Percentiles rank a stretch among this genome's conserved stretches.
phyloP scores from a whole-genome alignment of 2,329 filamentous ascomycete genomes.

The Aurifilum marmelostoma region DNA sequence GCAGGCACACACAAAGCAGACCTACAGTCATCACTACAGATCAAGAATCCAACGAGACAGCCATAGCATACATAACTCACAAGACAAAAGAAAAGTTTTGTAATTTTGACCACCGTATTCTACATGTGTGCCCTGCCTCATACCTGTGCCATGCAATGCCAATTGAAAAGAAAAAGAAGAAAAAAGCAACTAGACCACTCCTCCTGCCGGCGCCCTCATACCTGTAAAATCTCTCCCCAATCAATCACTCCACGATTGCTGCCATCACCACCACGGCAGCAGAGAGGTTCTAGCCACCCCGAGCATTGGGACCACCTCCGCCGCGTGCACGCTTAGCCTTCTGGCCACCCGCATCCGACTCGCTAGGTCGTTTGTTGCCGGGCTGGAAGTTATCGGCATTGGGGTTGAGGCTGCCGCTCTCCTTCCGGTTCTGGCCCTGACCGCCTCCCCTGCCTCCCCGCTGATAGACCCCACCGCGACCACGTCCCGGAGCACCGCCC shows the following conservation, averaged over 20 bases:
- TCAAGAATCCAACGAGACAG: too few species aligned
- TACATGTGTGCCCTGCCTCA: neutral
- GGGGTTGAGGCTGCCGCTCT: constrained; percentile 49
- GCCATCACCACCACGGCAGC: neutral
- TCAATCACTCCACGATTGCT: neutral
- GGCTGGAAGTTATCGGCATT: constrained; percentile 57
- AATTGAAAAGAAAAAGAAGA: neutral
- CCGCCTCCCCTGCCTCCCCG: constrained; percentile 37
- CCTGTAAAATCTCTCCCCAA: neutral
- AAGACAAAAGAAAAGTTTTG: neutral
- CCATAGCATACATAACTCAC: neutral
- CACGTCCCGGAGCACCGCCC: constrained; percentile 31
- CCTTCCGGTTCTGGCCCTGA: constrained; percentile 44
- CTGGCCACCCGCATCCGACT: constrained; percentile 37
- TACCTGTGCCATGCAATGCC: constrained; percentile 4
- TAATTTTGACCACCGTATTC: neutral
- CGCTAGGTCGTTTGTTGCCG: constrained; percentile 57
- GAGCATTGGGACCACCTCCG: constrained; percentile 32
- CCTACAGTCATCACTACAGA: too few species aligned
- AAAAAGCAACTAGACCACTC: neutral
- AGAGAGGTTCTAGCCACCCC: neutral
- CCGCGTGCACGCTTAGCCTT: constrained; percentile 40
- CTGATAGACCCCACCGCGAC: constrained; percentile 36
- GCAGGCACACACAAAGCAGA: neutral
- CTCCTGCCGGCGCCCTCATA: neutral